A percentile compares a stretch with the other conserved stretches of the same genome.
Conservation (phyloP, 306 rosid species). For the Hippophae tibetana region DNA sequence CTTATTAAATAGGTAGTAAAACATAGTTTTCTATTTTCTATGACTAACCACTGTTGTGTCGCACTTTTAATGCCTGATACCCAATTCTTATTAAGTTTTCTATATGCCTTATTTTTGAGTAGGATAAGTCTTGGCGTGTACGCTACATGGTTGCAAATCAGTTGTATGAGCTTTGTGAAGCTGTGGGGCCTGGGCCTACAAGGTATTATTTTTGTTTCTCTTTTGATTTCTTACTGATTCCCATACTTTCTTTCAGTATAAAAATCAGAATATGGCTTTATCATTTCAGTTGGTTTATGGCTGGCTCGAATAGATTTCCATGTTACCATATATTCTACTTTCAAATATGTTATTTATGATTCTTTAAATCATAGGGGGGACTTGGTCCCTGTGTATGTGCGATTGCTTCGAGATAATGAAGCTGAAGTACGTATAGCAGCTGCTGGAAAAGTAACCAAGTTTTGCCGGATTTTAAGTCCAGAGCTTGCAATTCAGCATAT, state of each 20-base stretch:
- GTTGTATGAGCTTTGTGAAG: constrained; percentile 78
- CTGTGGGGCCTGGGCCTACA: constrained; percentile 83
- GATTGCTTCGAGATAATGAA: constrained; percentile 92
- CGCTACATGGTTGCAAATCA: constrained; percentile 99
- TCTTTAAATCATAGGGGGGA: constrained; percentile 47
- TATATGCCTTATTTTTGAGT: constrained; percentile 5
- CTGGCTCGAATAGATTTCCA: not conserved
- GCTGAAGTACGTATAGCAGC: constrained; percentile 99
- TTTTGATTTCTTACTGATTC: not conserved
- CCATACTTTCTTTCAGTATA: not conserved
- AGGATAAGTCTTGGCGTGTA: constrained; percentile 99
- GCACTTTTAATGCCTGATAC: not conserved
- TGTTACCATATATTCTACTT: not conserved
- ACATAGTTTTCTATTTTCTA: not conserved
- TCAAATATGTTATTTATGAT: constrained; percentile 8
- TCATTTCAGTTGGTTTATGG: not conserved
- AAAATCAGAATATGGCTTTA: not conserved
- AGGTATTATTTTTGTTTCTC: constrained; percentile 36
- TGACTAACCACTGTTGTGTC: not conserved
- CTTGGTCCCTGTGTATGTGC: constrained; percentile 93
- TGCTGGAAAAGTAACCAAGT: constrained; percentile 94
- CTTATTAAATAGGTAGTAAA: no score
- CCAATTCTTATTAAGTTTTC: not conserved
- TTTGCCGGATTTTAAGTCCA: constrained; percentile 82
- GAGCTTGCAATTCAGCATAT: constrained; percentile 86